Base-by-base conservation (phyloP, 2,329 filamentous ascomycete genomes). In the Emmonsiellopsis sp. region DNA sequence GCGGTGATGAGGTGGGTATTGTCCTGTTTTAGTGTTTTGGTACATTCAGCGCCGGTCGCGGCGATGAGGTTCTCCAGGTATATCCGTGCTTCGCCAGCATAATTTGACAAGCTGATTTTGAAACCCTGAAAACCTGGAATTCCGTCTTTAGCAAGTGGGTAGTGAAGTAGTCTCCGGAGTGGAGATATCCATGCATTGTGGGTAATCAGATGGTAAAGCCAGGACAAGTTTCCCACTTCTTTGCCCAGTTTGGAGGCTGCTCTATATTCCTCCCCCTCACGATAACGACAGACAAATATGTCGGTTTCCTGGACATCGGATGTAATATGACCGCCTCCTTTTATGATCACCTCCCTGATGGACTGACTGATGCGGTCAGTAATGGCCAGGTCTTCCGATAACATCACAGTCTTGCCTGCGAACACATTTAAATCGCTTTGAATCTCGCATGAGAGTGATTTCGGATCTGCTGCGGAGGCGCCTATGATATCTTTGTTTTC, bases 1-100 rank as follows among this genome's bases (percentile, higher is more conserved):
- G 93, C 93, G 0, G 92, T 95, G 62, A 98, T 86, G 0, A 98
- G 80, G 71, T 98, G 93, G 0, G 91, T 97, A 67, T 98, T 97
- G 57, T 96, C 90, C 60, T 87, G 83, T 68, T 89, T 94, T 83
- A 98, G 87, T 0, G 89, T 94, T 72, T 94, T 95, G 33, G 93
- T 98, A 65, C 89, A 97, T 57, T 87, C 85, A 7, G 88, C 92
- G 13, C 93, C 93, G 13, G 86, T 79, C 27, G 90, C 90, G 56
- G 77, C 83, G 61, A 96, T 86, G 39, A 98, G 78, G 61, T 95
- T 97, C 69, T 97, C 91, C 4, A 98, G 78, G 63, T 97, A 98
- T 51, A 89, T 84, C 46, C 93, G 84, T 13, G 93, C 89, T 68
- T 98, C 93, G 34, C 93, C 93, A 45, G 89, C 89, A 66, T 98